Conservation (phyloP, 2,329 filamentous ascomycete species). For the Grosmannia clavigera region DNA sequence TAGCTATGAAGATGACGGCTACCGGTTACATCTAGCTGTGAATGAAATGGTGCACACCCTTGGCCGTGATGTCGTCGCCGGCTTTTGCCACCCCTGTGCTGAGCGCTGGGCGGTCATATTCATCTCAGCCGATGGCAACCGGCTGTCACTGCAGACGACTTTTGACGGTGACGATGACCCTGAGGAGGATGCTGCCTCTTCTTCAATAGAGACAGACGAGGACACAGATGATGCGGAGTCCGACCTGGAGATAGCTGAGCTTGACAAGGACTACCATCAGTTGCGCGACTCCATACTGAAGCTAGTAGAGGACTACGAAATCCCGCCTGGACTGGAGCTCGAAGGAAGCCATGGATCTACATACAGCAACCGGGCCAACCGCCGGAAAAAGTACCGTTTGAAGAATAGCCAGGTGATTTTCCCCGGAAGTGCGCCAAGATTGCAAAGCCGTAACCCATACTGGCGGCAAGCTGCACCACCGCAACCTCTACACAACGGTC, state of each 20-base stretch:
- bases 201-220: conserved; percentile 49
- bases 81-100: conserved; percentile 63
- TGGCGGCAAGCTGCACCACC: background rate
- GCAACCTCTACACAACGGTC: background rate
- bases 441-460: conserved; percentile 41
- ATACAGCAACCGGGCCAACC: conserved; percentile 59
- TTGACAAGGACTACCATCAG: conserved; percentile 71
- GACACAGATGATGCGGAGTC: conserved; percentile 40
- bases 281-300: conserved; percentile 70
- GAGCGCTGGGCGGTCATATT: conserved; percentile 78
- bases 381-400: conserved; percentile 45
- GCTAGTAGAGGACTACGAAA: conserved; percentile 71
- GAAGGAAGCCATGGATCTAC: conserved; percentile 43
- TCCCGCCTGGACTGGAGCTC: conserved; percentile 53
- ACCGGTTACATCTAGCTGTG: conserved; percentile 52
- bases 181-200: conserved; percentile 50
- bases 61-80: conserved; percentile 51
- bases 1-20: conserved; percentile 52
- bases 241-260: conserved; percentile 50
- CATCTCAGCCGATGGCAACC: conserved; percentile 59
- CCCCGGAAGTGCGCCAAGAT: background rate
- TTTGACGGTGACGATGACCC: conserved; percentile 56
- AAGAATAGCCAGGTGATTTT: conserved; percentile 49
- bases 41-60: conserved; percentile 59
- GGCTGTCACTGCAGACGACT: conserved; percentile 57